These are phyloP conservation scores for Kodamaea arcana DNA, from an alignment of 1,139 yeast genomes.

Conservation along the genomic window DNA sequence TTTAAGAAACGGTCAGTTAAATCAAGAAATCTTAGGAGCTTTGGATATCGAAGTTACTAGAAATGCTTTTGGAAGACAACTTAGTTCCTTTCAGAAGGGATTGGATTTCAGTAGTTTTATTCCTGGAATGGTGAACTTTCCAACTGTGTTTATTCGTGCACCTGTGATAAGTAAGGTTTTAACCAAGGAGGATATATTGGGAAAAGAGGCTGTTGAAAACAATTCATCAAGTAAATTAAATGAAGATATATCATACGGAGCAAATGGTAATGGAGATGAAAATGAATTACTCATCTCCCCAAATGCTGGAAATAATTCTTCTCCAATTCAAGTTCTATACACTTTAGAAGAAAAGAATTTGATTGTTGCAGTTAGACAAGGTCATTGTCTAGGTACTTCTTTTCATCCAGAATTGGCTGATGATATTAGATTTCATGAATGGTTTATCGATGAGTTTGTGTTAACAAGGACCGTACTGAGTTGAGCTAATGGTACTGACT, in stretches of 20 bases:
- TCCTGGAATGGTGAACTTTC: slow-evolving; percentile 39
- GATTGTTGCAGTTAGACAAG: slow-evolving; percentile 49
- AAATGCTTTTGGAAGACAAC: slow-evolving; percentile 78
- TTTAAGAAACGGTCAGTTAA: slow-evolving; percentile 50
- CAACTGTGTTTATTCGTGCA: slow-evolving; percentile 71
- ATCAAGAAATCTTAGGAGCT: slow-evolving; percentile 64
- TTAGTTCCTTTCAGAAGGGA: slow-evolving; percentile 55
- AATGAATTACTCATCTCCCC: slow-evolving; percentile 20
- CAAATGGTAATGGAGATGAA: slow-evolving; percentile 3
- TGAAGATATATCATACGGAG: slow-evolving; percentile 5
- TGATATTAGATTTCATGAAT: slow-evolving; percentile 62
- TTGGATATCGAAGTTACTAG: slow-evolving; percentile 61
- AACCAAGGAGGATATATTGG: slow-evolving; percentile 9
- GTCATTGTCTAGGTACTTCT: slow-evolving; percentile 64
- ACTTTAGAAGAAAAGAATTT: slow-evolving; percentile 21
- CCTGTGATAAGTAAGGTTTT: slow-evolving; percentile 57
- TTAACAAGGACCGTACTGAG: too few relatives aligned
- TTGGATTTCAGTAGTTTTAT: slow-evolving; percentile 51
- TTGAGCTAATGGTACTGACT: too few relatives aligned
- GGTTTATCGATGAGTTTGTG: slow-evolving; percentile 66
- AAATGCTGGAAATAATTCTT: slow-evolving; percentile 23
- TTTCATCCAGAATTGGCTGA: slow-evolving; percentile 75
- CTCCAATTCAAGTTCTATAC: slow-evolving; percentile 42
- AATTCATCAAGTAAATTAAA: too few relatives aligned
- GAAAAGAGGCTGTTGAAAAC: not conserved